phyloP scores from a whole-genome alignment of 2,329 filamentous ascomycete genomes.

The Furcasterigmium furcatum region DNA sequence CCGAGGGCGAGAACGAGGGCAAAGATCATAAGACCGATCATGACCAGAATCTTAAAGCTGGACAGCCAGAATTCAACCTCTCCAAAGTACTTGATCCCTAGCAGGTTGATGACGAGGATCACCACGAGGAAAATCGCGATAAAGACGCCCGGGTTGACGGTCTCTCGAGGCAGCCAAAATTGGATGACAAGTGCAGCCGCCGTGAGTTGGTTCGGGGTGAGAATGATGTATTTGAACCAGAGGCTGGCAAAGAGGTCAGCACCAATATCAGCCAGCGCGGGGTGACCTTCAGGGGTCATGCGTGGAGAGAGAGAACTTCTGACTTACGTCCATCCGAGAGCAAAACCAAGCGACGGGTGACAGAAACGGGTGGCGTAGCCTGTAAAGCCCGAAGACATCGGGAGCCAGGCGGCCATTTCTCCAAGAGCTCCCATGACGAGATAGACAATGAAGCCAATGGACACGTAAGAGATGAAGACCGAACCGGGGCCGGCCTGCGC shows the following conservation, averaged over 20 bases:
- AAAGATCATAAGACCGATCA: conserved; percentile 63
- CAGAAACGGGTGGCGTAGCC: conserved; percentile 77
- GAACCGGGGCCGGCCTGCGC: conserved; percentile 57
- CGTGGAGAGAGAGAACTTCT: not conserved
- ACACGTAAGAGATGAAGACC: conserved; percentile 66
- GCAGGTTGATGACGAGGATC: conserved; percentile 66
- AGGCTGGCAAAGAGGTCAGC: conserved; percentile 23
- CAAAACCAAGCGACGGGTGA: conserved; percentile 76
- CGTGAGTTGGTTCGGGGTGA: conserved; percentile 81
- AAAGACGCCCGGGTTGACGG: conserved; percentile 69
- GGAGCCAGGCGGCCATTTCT: conserved; percentile 81
- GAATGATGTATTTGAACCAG: conserved; percentile 80
- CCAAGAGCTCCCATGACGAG: conserved; percentile 77
- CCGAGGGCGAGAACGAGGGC: conserved; percentile 61
- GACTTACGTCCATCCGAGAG: conserved; percentile 68
- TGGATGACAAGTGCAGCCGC: conserved; percentile 76
- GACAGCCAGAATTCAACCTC: conserved; percentile 62
- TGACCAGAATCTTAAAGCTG: conserved; percentile 66
- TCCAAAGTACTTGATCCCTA: conserved; percentile 66
- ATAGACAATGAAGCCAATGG: conserved; percentile 70
- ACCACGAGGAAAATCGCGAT: conserved; percentile 67
- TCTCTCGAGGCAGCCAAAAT: too few relatives aligned
- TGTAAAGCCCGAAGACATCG: conserved; percentile 73
- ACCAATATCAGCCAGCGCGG: not conserved
- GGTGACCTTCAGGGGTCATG: not conserved